A percentile compares a stretch with the other conserved stretches of the same genome.
Evolutionary conservation across 2,329 filamentous ascomycete genomes (phyloP).

Genomic region (Sporothrix protearum): DNA sequence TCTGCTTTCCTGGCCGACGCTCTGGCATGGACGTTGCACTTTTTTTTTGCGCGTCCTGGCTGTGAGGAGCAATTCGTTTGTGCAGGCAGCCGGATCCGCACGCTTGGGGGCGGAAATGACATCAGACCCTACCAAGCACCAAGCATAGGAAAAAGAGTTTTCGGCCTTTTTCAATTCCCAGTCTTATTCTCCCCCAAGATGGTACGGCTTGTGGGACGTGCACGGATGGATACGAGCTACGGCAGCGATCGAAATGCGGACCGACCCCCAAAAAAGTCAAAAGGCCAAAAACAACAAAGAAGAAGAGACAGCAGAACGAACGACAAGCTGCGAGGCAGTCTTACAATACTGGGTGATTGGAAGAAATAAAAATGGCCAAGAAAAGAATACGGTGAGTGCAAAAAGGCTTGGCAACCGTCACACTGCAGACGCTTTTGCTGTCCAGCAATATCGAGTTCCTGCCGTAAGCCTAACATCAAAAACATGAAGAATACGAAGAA

Average conservation of each 20-base stretch:
- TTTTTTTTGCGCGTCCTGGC: neutral
- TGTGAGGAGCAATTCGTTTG: neutral
- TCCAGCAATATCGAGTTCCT: slow-evolving; percentile 4
- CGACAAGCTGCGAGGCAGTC: neutral
- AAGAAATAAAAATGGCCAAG: neutral
- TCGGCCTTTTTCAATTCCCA: neutral
- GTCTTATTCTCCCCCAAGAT: neutral
- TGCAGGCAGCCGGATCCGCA: slow-evolving; percentile 11
- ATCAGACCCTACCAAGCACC: neutral
- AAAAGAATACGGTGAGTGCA: neutral
- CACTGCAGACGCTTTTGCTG: neutral
- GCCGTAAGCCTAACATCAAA: neutral
- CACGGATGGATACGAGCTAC: neutral
- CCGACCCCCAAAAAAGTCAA: neutral
- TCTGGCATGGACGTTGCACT: neutral
- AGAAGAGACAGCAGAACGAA: neutral
- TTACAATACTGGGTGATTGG: neutral
- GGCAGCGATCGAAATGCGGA: neutral
- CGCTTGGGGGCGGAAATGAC: neutral
- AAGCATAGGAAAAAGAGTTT: neutral
- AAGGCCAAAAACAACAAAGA: neutral
- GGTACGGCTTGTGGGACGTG: neutral
- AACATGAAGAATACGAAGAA: neutral
- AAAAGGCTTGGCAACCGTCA: neutral
- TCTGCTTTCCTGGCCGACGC: neutral